Evolutionary conservation across 768 basidiomycete genomes (phyloP).

Genomic region (Trametes cinnabarina): DNA sequence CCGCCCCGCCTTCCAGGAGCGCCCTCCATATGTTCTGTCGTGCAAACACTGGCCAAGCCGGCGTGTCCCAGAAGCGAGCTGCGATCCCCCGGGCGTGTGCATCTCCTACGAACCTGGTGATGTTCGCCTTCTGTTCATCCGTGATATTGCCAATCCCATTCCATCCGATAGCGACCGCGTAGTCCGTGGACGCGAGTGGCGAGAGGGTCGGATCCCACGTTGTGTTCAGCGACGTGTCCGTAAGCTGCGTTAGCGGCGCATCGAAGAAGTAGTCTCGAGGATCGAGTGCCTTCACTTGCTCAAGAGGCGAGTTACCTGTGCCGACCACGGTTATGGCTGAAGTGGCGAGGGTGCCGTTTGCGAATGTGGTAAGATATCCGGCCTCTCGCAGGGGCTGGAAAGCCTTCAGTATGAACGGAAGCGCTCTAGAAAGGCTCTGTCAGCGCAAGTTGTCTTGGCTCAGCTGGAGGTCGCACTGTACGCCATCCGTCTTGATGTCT

Average conservation of each 20-base stretch:
- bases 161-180: conserved; percentile 45
- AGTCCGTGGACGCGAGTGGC: conserved; percentile 53
- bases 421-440: conserved; percentile 30
- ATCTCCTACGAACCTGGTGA: conserved; percentile 41
- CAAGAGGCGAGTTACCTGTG: conserved; percentile 52
- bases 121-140: conserved; percentile 37
- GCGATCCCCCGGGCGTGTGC: conserved; percentile 45
- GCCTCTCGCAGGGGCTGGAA: conserved; percentile 44
- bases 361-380: conserved; percentile 47
- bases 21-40: conserved; percentile 44
- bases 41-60: conserved; percentile 46
- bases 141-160: conserved; percentile 43
- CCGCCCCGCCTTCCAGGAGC: conserved; percentile 42
- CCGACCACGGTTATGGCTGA: conserved; percentile 46
- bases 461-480: conserved; percentile 32
- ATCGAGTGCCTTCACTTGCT: conserved; percentile 41
- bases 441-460: conserved; percentile 3
- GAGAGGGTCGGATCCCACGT: conserved; percentile 43
- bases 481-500: conserved; percentile 52
- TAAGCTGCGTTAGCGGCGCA: conserved; percentile 45
- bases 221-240: conserved; percentile 34
- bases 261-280: conserved; percentile 53
- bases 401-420: conserved; percentile 44
- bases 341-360: conserved; percentile 37
- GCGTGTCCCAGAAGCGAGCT: conserved; percentile 55